phyloP scores from a whole-genome alignment of 1,284 basidiomycete species.

The Phellopilus nigrolimitatus region DNA sequence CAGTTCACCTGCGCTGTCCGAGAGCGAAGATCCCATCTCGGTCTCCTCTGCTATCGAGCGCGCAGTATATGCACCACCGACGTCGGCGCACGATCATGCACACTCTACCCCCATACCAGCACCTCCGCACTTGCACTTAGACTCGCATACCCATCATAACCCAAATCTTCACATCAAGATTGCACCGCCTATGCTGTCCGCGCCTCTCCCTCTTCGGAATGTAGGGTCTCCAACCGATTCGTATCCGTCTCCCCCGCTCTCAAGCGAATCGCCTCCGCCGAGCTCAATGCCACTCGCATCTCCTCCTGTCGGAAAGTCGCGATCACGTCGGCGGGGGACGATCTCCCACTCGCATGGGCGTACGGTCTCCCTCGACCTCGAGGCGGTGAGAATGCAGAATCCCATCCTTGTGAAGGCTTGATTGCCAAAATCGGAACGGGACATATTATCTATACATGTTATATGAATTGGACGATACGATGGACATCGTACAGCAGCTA shows the following conservation, averaged over 20 bases:
- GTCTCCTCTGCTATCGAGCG: constrained; percentile 19
- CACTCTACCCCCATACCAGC: constrained; percentile 11
- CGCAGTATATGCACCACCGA: constrained; percentile 18
- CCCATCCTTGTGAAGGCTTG: neutral
- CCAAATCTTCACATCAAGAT: constrained; percentile 34
- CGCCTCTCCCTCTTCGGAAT: constrained; percentile 13
- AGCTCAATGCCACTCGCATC: constrained; percentile 14
- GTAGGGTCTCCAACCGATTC: constrained; percentile 43
- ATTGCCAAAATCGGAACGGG: neutral
- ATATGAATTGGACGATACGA: neutral
- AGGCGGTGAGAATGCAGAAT: neutral
- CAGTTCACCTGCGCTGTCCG: constrained; percentile 30
- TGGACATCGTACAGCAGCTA: neutral
- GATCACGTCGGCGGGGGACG: constrained; percentile 5
- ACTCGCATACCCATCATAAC: constrained; percentile 17
- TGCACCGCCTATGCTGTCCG: constrained; percentile 22
- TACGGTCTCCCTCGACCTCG: neutral
- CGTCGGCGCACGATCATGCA: constrained; percentile 16
- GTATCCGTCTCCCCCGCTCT: constrained; percentile 75
- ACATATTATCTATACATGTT: neutral
- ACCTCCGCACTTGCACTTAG: constrained; percentile 13
- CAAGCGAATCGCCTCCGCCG: constrained; percentile 61
- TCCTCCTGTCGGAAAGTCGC: constrained; percentile 8
- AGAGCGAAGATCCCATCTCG: constrained; percentile 18
- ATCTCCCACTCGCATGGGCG: neutral